Evolutionary conservation across 164 flowering plant genomes (phyloP), one percentile per base, ranked within the genome.

Genomic region (Platanus orientalis): DNA sequence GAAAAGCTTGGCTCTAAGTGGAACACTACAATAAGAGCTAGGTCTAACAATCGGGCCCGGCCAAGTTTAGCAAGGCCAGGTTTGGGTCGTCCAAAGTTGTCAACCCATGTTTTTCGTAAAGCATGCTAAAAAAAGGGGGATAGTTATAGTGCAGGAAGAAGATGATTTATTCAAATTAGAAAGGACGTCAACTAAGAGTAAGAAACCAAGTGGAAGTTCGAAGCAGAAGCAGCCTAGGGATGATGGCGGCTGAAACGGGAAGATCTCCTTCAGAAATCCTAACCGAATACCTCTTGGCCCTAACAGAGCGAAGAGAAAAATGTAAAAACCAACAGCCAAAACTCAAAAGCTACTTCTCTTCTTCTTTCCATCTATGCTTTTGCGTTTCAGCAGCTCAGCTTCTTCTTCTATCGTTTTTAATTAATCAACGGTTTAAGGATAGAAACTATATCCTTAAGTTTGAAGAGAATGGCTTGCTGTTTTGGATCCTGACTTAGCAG

Each of bases 401-500:
- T 75, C 75, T 88, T 92, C 27, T 50, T 84, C 12, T 66, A 78
- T 40, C 75, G 82, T 64, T 84, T 81, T 60, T 80, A 88, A 53
- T 79, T 87, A 0, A 74, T 86, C 48, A 80, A 73, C 60, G 73
- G 68, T 24, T 44, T 83, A 58, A 78, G 73, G 72, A n/a, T n/a
- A n/a, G n/a, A n/a, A n/a, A n/a, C n/a, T n/a, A n/a, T n/a, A n/a
- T n/a, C n/a, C n/a, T n/a, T n/a, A n/a, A n/a, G n/a, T n/a, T n/a
- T n/a, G n/a, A n/a, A n/a, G n/a, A n/a, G n/a, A n/a, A n/a, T n/a
- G n/a, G n/a, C n/a, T n/a, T n/a, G n/a, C n/a, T n/a, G n/a, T n/a
- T n/a, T n/a, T n/a, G n/a, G n/a, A n/a, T n/a, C n/a, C n/a, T n/a
- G n/a, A n/a, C n/a, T n/a, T n/a, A n/a, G n/a, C n/a, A n/a, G n/a